Evolutionary conservation across 106 monocot genomes (phyloP).

Genomic region (Alisma plantagoaquatica): DNA sequence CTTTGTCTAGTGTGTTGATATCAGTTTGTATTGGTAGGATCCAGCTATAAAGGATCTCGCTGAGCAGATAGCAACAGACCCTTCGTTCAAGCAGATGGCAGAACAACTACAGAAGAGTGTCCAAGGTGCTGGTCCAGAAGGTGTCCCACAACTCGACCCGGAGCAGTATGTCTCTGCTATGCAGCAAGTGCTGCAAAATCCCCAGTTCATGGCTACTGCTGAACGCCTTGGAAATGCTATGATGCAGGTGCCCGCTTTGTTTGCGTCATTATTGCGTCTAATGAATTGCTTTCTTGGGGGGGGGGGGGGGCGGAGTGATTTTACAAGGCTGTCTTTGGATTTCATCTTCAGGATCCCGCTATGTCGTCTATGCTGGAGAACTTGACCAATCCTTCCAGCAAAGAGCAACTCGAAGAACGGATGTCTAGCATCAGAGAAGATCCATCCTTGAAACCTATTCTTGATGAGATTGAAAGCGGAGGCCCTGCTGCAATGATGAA

Average conservation of each 20-base stretch:
- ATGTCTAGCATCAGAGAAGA: constrained; percentile 77
- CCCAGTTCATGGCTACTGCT: constrained; percentile 88
- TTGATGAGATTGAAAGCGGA: constrained; percentile 91
- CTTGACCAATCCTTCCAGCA: constrained; percentile 54
- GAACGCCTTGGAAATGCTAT: constrained; percentile 80
- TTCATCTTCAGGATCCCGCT: constrained; percentile 57
- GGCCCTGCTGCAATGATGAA: constrained; percentile 96
- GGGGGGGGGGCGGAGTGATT: too few species aligned
- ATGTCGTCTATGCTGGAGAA: constrained; percentile 80
- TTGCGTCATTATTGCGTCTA: too few species aligned
- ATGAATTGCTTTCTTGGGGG: too few species aligned
- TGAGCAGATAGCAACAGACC: constrained; percentile 80
- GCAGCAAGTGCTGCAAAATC: constrained; percentile 92
- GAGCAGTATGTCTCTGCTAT: constrained; percentile 72
- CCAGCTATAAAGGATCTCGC: constrained; percentile 82
- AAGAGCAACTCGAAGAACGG: constrained; percentile 69
- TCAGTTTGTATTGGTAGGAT: too few species aligned
- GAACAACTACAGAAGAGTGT: constrained; percentile 84
- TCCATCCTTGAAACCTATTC: constrained; percentile 81
- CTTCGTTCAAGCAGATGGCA: constrained; percentile 81
- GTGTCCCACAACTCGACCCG: constrained; percentile 49
- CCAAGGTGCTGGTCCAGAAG: constrained; percentile 31
- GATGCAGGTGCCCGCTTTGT: constrained; percentile 64
- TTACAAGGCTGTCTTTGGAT: too few species aligned
- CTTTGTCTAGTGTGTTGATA: too few species aligned